Evolutionary conservation across 1,284 basidiomycete species (phyloP).

Genomic region (Ganoderma multipileum): DNA sequence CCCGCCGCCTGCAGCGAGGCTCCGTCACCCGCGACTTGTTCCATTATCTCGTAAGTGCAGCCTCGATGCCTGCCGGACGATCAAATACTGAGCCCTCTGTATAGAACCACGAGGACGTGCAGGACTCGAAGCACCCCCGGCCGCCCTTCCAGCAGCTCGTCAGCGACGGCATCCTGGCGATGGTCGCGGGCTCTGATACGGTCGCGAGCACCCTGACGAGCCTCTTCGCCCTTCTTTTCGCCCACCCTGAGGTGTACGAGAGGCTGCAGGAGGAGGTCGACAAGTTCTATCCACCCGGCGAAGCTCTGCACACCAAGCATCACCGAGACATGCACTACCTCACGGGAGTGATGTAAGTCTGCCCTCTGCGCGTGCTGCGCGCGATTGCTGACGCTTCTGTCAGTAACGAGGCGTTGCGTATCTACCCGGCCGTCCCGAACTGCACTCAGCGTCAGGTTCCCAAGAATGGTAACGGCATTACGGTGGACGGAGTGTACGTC

Average conservation of each 20-base stretch:
- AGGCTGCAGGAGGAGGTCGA: conserved; percentile 39
- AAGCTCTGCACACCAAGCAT: conserved; percentile 35
- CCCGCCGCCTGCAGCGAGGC: not conserved
- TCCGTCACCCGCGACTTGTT: not conserved
- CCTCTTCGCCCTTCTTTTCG: conserved; percentile 33
- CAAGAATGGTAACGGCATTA: conserved; percentile 29
- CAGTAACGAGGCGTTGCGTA: conserved; percentile 65
- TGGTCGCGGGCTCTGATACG: conserved; percentile 43
- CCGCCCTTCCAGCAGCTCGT: conserved; percentile 23
- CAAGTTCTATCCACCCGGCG: conserved; percentile 34
- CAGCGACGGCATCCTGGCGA: conserved; percentile 29
- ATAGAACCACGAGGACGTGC: conserved; percentile 33
- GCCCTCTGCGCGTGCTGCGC: not conserved
- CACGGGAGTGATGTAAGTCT: conserved; percentile 40
- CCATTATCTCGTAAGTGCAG: not conserved
- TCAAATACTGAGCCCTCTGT: not conserved
- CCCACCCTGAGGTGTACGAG: conserved; percentile 30
- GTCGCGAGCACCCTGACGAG: conserved; percentile 33
- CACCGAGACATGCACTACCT: conserved; percentile 40
- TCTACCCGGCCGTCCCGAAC: conserved; percentile 60
- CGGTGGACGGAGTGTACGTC: conserved; percentile 38
- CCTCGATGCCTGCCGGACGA: not conserved
- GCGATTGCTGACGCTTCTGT: conserved; percentile 1
- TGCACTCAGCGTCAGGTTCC: conserved; percentile 54
- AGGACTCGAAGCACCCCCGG: conserved; percentile 17